Evolutionary conservation across 441 rosid species (phyloP), one percentile per base, ranked within the genome.

Genomic region (Eutrema salsugineum): DNA sequence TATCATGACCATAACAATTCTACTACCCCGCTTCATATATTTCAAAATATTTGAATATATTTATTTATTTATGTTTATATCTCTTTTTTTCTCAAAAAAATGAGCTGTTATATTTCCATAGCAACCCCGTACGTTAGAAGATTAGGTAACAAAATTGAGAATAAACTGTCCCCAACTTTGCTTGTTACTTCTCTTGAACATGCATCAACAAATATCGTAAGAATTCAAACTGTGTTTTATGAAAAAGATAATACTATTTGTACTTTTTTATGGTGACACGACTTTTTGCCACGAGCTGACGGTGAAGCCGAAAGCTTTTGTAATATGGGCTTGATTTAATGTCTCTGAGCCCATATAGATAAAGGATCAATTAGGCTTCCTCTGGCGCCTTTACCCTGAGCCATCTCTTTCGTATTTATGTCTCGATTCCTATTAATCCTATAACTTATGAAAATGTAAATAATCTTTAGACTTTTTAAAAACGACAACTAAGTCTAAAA

Each of bases 21-120:
- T 7, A 54, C 42, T 36, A 58, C n/a, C 78, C 72, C 78, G 73
- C 78, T 74, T 74, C 73, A 33, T 32, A 33, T 50, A 32, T 59
- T 74, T 73, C 56, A 42, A 73, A 72, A 9, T 16, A 44, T 72
- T 54, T 44, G 11, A 8, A 46, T 22, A 6, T 27, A 2, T 11
- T 32, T n/a, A 7, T 32, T 35, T 20, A 14, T n/a, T 44, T 68
- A n/a, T 68, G 2, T 28, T 1, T 30, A 5, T 33, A 11, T 46
- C 8, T 46, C 10, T 24, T 15, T 36, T 43, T 44, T 0, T 56
- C 6, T n/a, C 10, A 24, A 24, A 24, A 1, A 24, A n/a, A n/a
- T n/a, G n/a, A n/a, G n/a, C n/a, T n/a, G n/a, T n/a, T n/a, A n/a
- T n/a, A n/a, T n/a, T n/a, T n/a, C n/a, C n/a, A n/a, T n/a, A n/a